Base-by-base conservation (phyloP, 2,329 filamentous ascomycete genomes). In the Arthrobotrys sphaeroides region DNA sequence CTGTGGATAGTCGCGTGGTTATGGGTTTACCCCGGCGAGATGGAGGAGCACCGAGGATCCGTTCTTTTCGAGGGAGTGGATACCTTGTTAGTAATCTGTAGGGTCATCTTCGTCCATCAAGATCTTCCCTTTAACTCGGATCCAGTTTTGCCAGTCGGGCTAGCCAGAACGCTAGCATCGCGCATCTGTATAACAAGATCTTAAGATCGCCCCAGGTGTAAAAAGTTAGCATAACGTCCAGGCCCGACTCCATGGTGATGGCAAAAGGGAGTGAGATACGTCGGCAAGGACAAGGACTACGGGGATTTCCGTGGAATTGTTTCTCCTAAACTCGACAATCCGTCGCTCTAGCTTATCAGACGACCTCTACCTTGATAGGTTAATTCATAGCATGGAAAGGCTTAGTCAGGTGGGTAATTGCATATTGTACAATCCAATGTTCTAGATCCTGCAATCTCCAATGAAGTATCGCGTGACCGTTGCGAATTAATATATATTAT, bases 241-340 rank as follows among this genome's bases (percentile, higher is more conserved):
- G 51, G 38, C 51, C 51, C 51, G 51, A 55, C 18, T 38, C 51
- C 51, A 38, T 38, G 51, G 51, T 3, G 51, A 55, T 55, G 51
- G 51, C 51, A 55, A 55, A 53, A 55, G 51, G 18, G 28, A 36
- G 26, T 7, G 49, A 55, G 28, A 16, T 1, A 36, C 12, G 9
- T 55, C 18, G 12, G 18, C 28, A 55, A 55, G 28, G 31, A 31
- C 51, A 55, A 38, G 51, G 51, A 24, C 38, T 18, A 9, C 13
- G 13, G 4, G 51, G 13, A 22, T 13, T 24, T 38, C 51, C 51
- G 20, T 55, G 20, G 5, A 26, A 33, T 33, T 5, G 10, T 33
- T 33, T 33, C 28, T 5, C 5, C 28, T 5, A 33, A 33, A 5
- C 22, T 33, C 28, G n/a, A 55, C 13, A 55, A 47, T 20, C 13